Percentiles rank a stretch among this genome's conserved stretches.
phyloP scores from a whole-genome alignment of 352 stramenopile species.

The Pilasporangium apinafurcum region DNA sequence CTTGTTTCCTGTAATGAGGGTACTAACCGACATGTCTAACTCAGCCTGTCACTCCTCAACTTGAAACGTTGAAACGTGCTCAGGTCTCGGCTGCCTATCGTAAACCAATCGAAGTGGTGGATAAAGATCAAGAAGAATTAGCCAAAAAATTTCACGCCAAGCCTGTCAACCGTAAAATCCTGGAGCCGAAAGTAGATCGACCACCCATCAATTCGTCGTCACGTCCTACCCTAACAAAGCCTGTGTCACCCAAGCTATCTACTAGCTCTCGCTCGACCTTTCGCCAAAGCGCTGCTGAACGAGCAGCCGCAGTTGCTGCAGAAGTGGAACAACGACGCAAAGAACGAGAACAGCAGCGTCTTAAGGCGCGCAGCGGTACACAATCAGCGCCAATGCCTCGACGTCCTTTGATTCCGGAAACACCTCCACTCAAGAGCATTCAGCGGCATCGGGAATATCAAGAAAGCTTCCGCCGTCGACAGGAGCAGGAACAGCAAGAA shows the following conservation, averaged over 20 bases:
- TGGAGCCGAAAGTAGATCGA: conserved; percentile 24
- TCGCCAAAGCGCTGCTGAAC: conserved; percentile 22
- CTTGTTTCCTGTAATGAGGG: conserved; percentile 3
- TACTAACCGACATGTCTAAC: too few species aligned
- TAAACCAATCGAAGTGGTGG: conserved; percentile 43
- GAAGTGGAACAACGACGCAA: conserved; percentile 36
- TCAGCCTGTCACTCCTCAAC: conserved; percentile 55
- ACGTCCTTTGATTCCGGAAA: conserved; percentile 57
- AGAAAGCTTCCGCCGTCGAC: conserved; percentile 51
- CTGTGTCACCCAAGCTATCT: conserved; percentile 34
- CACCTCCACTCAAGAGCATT: conserved; percentile 64
- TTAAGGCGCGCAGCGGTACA: conserved; percentile 11
- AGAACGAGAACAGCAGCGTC: conserved; percentile 27
- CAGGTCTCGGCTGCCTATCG: conserved; percentile 36
- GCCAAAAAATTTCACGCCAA: conserved; percentile 72
- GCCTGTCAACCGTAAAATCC: conserved; percentile 49
- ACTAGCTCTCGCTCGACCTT: conserved; percentile 25
- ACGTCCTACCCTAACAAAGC: conserved; percentile 29
- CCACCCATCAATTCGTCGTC: conserved; percentile 10
- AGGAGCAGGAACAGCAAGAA: conserved; percentile 53
- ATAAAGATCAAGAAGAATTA: conserved; percentile 70
- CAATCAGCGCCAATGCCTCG: conserved; percentile 9
- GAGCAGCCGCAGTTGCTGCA: conserved; percentile 14
- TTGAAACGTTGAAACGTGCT: conserved; percentile 57
- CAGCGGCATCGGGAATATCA: conserved; percentile 68